phyloP scores from a whole-genome alignment of 2,329 filamentous ascomycete species.

The Pestalotiopsis sp. region DNA sequence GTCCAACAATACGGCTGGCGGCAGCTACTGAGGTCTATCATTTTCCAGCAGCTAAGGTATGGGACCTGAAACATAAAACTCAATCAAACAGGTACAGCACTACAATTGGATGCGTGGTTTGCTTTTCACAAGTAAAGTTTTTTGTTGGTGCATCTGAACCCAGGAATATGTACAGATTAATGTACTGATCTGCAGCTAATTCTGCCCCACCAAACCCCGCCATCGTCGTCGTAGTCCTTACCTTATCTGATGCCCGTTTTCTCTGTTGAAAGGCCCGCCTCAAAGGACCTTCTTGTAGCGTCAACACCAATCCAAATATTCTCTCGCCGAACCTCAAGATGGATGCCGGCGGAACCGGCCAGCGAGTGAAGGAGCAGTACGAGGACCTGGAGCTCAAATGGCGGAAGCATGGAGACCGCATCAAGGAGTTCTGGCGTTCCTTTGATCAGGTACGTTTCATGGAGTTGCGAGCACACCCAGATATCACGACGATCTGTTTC shows the following conservation, averaged over 20 bases:
- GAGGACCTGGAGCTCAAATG: slow-evolving; percentile 43
- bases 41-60: too few species aligned
- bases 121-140: too few species aligned
- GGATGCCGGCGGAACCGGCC: background rate
- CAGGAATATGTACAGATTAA: too few species aligned
- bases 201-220: too few species aligned
- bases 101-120: too few species aligned
- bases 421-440: slow-evolving; percentile 43
- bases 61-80: too few species aligned
- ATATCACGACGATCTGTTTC: background rate
- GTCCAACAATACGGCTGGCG: too few species aligned
- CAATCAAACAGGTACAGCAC: too few species aligned
- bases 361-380: slow-evolving; percentile 34
- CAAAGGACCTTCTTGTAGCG: background rate
- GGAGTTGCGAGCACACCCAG: background rate
- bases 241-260: background rate
- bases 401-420: slow-evolving; percentile 32
- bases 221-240: background rate
- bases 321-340: slow-evolving; percentile 7
- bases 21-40: too few species aligned
- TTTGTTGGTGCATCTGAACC: too few species aligned
- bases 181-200: too few species aligned
- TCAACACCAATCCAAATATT: background rate
- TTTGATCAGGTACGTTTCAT: slow-evolving; percentile 29
- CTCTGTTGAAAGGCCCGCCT: background rate